phyloP scores from a whole-genome alignment of 2,329 filamentous ascomycete species.

The Pseudophaeomoniella oleicola region DNA sequence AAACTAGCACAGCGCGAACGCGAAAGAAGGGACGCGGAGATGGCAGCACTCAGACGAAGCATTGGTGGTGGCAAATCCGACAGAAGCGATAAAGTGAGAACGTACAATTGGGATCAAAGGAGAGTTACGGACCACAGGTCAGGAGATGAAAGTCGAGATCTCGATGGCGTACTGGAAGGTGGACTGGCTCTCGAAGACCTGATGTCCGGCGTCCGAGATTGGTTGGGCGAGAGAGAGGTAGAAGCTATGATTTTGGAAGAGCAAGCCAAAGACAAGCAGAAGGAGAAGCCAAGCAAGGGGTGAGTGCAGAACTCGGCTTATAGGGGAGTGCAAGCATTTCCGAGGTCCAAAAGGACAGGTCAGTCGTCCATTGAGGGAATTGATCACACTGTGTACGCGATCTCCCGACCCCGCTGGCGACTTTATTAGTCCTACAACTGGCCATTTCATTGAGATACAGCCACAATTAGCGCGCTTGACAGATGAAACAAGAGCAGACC shows the following conservation, averaged over 20 bases:
- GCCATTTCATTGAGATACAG: too few species aligned
- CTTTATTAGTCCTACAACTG: too few species aligned
- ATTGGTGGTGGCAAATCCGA: constrained; percentile 67
- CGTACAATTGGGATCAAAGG: constrained; percentile 70
- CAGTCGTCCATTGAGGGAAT: too few species aligned
- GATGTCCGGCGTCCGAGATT: constrained; percentile 63
- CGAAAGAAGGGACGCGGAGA: constrained; percentile 71
- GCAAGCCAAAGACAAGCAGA: constrained; percentile 26
- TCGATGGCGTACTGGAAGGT: constrained; percentile 67
- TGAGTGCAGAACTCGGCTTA: too few species aligned
- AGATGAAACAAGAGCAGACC: too few species aligned
- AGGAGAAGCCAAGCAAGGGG: constrained; percentile 1
- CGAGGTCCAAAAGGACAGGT: too few species aligned
- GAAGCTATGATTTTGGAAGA: constrained; percentile 53
- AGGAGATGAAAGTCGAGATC: constrained; percentile 62
- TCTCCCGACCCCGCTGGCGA: too few species aligned
- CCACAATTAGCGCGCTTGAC: too few species aligned
- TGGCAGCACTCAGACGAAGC: constrained; percentile 59
- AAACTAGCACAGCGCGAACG: constrained; percentile 66
- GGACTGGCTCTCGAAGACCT: constrained; percentile 57
- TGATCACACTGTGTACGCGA: too few species aligned
- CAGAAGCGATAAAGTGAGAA: constrained; percentile 83
- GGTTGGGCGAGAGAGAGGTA: constrained; percentile 63
- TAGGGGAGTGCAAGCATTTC: too few species aligned
- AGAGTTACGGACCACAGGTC: constrained; percentile 81